Conservation (phyloP, 106 monocot species). For the Dendrobium officinale region DNA sequence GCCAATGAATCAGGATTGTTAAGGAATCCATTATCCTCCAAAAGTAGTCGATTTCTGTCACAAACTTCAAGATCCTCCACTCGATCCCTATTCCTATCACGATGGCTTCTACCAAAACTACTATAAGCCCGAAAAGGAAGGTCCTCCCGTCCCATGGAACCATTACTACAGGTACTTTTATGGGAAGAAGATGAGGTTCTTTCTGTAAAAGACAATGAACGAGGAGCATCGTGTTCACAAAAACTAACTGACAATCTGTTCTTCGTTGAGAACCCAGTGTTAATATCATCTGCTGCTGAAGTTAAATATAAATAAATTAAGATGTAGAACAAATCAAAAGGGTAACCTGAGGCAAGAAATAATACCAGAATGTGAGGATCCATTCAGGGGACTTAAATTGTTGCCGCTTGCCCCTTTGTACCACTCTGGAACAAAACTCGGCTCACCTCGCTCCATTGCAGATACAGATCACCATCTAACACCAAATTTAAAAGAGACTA, state of each 20-base stretch:
- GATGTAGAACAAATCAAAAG: slow-evolving; percentile 8
- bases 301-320: slow-evolving; percentile 6
- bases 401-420: slow-evolving; percentile 4
- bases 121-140: slow-evolving; percentile 29
- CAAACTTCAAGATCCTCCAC: slow-evolving; percentile 6
- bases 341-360: not conserved
- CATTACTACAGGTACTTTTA: slow-evolving; percentile 29
- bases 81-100: slow-evolving; percentile 28
- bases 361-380: slow-evolving; percentile 8
- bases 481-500: not conserved
- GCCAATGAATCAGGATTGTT: slow-evolving; percentile 24
- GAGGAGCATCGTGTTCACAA: slow-evolving; percentile 25
- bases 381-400: not conserved
- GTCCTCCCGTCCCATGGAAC: slow-evolving; percentile 23
- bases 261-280: slow-evolving; percentile 18
- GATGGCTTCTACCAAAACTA: slow-evolving; percentile 53
- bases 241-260: slow-evolving; percentile 26
- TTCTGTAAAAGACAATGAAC: slow-evolving; percentile 10
- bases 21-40: slow-evolving; percentile 29
- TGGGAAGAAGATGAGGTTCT: slow-evolving; percentile 10
- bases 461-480: slow-evolving; percentile 3
- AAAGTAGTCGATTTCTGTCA: slow-evolving; percentile 35
- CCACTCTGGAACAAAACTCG: slow-evolving; percentile 4
- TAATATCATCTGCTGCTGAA: slow-evolving; percentile 27
- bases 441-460: slow-evolving; percentile 4